These are phyloP conservation scores for Aphanomyces stellatus DNA, from an alignment of 352 stramenopile species.

Conservation along the genomic window DNA sequence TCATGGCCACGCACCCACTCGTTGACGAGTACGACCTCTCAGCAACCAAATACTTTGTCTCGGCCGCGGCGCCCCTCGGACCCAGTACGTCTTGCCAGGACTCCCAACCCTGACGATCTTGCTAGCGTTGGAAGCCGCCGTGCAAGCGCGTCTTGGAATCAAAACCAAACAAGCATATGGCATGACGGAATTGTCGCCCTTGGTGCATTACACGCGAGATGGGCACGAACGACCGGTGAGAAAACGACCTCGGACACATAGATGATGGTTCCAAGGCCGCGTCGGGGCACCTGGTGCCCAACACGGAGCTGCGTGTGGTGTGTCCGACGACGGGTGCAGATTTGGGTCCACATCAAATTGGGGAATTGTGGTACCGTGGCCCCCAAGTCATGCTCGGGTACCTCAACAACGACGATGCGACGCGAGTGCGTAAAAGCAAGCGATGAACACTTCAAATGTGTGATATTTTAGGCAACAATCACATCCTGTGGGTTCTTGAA, in stretches of 20 bases:
- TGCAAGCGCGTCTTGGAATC: conserved; percentile 50
- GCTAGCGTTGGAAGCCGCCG: conserved; percentile 42
- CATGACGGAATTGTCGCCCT: conserved; percentile 50
- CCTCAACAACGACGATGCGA: conserved; percentile 80
- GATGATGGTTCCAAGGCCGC: too few relatives aligned
- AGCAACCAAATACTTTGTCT: conserved; percentile 56
- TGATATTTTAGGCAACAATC: conserved; percentile 44
- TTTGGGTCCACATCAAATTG: conserved; percentile 26
- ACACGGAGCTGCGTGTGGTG: conserved; percentile 32
- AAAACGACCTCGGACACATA: too few relatives aligned
- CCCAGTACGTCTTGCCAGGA: background rate
- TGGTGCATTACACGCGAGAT: conserved; percentile 23
- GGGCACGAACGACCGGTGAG: background rate
- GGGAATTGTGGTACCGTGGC: conserved; percentile 68
- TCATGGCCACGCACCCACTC: conserved; percentile 51
- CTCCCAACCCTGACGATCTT: background rate
- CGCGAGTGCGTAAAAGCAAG: too few relatives aligned
- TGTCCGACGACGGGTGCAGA: conserved; percentile 50
- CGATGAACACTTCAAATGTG: too few relatives aligned
- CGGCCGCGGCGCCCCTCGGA: conserved; percentile 77
- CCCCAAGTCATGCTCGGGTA: conserved; percentile 86
- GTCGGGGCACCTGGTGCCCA: conserved; percentile 29
- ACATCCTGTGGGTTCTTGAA: conserved; percentile 71
- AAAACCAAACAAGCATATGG: conserved; percentile 45
- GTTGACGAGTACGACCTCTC: conserved; percentile 65